Conservation (phyloP, 495 filamentous ascomycete species). For the Aspergillus bertholletiae region DNA sequence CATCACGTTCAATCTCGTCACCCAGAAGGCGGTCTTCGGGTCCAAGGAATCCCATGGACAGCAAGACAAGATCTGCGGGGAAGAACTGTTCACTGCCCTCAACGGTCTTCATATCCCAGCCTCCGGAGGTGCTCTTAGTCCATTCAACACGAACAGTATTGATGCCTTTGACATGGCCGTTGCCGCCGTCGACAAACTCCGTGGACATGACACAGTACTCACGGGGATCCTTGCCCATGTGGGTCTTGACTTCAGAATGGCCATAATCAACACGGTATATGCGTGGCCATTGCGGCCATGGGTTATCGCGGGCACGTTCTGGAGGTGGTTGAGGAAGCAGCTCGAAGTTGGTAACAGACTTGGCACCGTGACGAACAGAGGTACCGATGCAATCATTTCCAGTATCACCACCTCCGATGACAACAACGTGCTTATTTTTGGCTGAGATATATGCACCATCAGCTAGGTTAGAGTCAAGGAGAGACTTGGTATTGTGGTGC, state of each 20-base stretch:
- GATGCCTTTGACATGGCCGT: constrained; percentile 89
- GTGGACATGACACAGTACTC: constrained; percentile 99
- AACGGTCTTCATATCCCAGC: constrained; percentile 99
- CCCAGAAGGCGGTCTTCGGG: constrained; percentile 89
- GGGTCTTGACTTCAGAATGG: constrained; percentile 93
- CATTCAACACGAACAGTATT: constrained; percentile 97
- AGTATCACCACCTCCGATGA: constrained; percentile 98
- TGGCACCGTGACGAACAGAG: constrained; percentile 94
- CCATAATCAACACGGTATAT: constrained; percentile 99
- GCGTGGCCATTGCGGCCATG: constrained; percentile 98
- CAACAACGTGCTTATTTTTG: constrained; percentile 94
- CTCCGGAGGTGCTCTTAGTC: constrained; percentile 84
- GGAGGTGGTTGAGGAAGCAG: constrained; percentile 91
- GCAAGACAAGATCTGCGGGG: constrained; percentile 91
- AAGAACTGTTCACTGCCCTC: constrained; percentile 96
- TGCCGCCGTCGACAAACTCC: constrained; percentile 93
- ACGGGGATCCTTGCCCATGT: constrained; percentile 95
- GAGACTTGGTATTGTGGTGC: constrained; percentile 96
- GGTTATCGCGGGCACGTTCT: constrained; percentile 94
- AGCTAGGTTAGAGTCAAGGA: constrained; percentile 85
- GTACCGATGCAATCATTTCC: constrained; percentile 99
- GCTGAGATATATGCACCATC: constrained; percentile 93
- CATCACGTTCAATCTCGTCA: constrained; percentile 84
- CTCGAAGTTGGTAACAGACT: constrained; percentile 97
- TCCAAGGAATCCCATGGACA: constrained; percentile 98